Evolutionary conservation across 257 asterid species (phyloP).

Genomic region (Linderniella brevidens): DNA sequence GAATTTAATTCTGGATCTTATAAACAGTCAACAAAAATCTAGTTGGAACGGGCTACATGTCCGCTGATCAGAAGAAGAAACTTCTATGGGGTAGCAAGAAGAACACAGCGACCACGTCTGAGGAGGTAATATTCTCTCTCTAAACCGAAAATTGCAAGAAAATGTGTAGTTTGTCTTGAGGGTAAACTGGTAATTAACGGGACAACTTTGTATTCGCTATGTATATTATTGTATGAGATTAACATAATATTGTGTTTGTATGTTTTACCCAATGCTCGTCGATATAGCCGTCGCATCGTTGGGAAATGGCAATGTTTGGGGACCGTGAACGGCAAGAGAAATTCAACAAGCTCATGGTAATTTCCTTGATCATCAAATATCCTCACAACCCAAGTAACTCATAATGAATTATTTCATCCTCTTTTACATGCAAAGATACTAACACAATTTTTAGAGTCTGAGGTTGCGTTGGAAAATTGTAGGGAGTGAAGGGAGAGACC

Average conservation of each 20-base stretch:
- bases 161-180: too few species aligned
- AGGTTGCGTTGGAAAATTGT: slow-evolving; percentile 96
- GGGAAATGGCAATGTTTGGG: slow-evolving; percentile 68
- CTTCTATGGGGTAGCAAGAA: slow-evolving; percentile 96
- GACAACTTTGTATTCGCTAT: too few species aligned
- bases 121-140: slow-evolving; percentile 48
- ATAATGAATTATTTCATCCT: not conserved
- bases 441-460: slow-evolving; percentile 94
- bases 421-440: too few species aligned
- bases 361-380: slow-evolving; percentile 14
- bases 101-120: slow-evolving; percentile 26
- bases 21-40: slow-evolving; percentile 76
- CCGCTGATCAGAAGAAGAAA: slow-evolving; percentile 98
- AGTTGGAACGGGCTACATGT: slow-evolving; percentile 82
- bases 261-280: slow-evolving; percentile 22
- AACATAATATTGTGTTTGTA: slow-evolving; percentile 15
- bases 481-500: slow-evolving; percentile 89
- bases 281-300: slow-evolving; percentile 57
- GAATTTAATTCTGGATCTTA: too few species aligned
- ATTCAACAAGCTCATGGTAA: slow-evolving; percentile 98
- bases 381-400: not conserved
- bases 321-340: slow-evolving; percentile 94
- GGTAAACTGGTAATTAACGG: too few species aligned
- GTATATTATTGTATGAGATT: too few species aligned
- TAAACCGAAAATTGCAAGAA: not conserved